Base-by-base conservation (phyloP, 2,329 filamentous ascomycete genomes). In the Colletotrichum scovillei region DNA sequence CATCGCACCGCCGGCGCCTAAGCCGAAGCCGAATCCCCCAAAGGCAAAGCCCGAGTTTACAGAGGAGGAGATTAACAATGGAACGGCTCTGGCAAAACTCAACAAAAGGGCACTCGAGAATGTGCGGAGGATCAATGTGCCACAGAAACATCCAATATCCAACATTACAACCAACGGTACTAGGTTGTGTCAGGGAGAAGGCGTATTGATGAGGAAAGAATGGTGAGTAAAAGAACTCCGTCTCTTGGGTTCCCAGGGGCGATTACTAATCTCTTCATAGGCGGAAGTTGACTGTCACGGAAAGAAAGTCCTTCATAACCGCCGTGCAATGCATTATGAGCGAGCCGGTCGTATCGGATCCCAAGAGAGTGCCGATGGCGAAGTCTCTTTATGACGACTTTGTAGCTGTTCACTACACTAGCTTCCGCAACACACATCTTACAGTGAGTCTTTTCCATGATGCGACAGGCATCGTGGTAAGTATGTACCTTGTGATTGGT, bases 321-420 rank as follows among this genome's bases (percentile, higher is more conserved):
- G 79, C 79, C 8, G 79, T 81, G 11, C 74, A 78, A 32, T 81
- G 79, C 56, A 69, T 81, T 5, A 76, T 76, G 67, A 67, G 63
- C 16, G 76, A 77, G 62, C 78, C 79, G 14, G 67, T 75, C 0
- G 2, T 73, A 0, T 70, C 71, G 1, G 55, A 73, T 1, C 60
- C 22, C 5, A 57, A 66, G 28, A 70, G 67, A 6, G 67, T 71
- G 0, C 76, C 77, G 0, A 77, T 75, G 52, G 69, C 78, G 2
- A 75, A 75, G 46, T 76, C 75, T 5, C 74, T 76, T 4, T 76
- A 71, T n/a, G 75, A 77, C 42, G 76, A 77, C n/a, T 77, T 77
- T 22, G 74, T 77, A 2, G 76, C 76, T 12, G 68, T 76, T n/a
- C 76, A 77, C 24, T 76, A 56, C 28, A 63, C 24, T 1, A 73